phyloP scores from a whole-genome alignment of 371 early-diverging fungal genomes.

The Thermomucor indicae-seudaticae region DNA sequence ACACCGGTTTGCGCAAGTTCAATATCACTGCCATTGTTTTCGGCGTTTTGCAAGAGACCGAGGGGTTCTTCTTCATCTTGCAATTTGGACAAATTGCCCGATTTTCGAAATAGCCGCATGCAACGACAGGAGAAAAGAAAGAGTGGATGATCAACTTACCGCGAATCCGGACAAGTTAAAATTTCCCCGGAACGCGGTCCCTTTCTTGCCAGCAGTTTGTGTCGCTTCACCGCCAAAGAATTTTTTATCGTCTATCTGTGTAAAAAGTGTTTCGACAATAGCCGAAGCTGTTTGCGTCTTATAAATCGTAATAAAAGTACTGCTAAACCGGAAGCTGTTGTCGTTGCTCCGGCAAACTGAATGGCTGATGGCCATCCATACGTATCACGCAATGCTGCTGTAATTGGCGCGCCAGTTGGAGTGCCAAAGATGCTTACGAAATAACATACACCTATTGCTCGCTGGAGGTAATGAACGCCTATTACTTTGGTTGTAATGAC shows the following conservation, averaged over 20 bases:
- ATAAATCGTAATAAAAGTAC: too few species aligned
- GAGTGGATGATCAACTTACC: too few species aligned
- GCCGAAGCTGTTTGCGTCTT: too few species aligned
- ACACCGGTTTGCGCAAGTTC: not conserved
- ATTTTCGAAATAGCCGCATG: conserved; percentile 11
- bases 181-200: too few species aligned
- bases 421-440: conserved; percentile 41
- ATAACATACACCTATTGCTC: conserved; percentile 21
- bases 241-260: too few species aligned
- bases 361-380: conserved; percentile 47
- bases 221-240: too few species aligned
- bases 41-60: conserved; percentile 1
- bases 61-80: conserved; percentile 16
- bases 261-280: too few species aligned
- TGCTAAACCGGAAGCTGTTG: not conserved
- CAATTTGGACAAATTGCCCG: conserved; percentile 3
- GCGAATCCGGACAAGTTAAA: too few species aligned
- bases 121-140: conserved; percentile 2
- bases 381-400: conserved; percentile 33
- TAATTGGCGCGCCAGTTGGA: conserved; percentile 43
- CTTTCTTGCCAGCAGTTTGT: too few species aligned
- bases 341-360: conserved; percentile 20
- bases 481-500: conserved; percentile 47
- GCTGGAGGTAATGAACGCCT: conserved; percentile 33
- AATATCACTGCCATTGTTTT: conserved; percentile 1